A percentile compares a stretch with the other conserved stretches of the same genome.
These are phyloP conservation scores for Globisporangium barbulae DNA, from an alignment of 352 stramenopile genomes.

Conservation along the genomic window DNA sequence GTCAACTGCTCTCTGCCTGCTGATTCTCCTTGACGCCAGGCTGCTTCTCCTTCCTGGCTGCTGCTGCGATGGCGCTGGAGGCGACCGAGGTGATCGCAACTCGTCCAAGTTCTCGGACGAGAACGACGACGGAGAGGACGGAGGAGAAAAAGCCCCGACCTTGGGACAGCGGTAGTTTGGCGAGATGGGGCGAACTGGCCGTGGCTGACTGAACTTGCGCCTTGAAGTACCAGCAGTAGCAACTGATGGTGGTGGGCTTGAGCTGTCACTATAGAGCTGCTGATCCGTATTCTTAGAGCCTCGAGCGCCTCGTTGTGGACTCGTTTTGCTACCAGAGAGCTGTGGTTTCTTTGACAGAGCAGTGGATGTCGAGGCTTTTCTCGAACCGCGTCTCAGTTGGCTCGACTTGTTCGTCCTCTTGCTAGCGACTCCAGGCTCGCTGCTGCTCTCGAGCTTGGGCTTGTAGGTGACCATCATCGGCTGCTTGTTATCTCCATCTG, in stretches of 20 bases:
- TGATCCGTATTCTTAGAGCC: not conserved
- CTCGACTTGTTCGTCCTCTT: not conserved
- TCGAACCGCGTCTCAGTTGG: not conserved
- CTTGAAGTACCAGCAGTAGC: not conserved
- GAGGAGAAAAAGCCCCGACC: constrained; percentile 47
- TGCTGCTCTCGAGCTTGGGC: not conserved
- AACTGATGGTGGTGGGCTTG: not conserved
- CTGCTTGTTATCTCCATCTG: not conserved
- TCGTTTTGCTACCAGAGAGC: not conserved
- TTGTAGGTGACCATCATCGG: constrained; percentile 34
- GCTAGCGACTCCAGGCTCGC: not conserved
- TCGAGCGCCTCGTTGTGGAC: not conserved
- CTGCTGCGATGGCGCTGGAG: not conserved
- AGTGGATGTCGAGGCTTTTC: not conserved
- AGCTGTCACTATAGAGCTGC: not conserved
- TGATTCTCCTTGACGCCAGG: not conserved
- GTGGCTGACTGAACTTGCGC: too few relatives aligned
- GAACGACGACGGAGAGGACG: constrained; percentile 49
- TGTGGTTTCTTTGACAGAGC: not conserved
- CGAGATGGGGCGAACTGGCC: not conserved
- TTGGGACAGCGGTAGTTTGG: not conserved
- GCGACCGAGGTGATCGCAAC: not conserved
- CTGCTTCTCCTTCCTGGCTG: constrained; percentile 7
- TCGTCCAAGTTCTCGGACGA: constrained; percentile 22
- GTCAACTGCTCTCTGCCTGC: not conserved